These are phyloP conservation scores for Leucoagaricus sp. DNA, from an alignment of 1,284 basidiomycete species.

Conservation along the genomic window DNA sequence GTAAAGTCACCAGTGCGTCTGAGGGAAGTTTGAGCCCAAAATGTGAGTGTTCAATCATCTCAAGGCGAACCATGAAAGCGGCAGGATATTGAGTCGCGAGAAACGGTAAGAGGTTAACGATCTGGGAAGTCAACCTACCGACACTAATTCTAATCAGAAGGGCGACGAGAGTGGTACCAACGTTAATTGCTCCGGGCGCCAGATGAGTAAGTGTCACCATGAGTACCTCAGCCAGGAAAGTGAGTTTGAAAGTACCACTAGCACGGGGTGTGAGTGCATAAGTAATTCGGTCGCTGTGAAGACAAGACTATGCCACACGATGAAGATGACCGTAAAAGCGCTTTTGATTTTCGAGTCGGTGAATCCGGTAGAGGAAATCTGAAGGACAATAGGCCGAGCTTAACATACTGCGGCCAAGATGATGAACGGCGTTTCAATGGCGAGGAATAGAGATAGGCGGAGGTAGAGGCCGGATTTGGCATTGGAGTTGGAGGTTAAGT, in stretches of 20 bases:
- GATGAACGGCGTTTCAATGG: constrained; percentile 6
- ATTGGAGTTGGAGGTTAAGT: too few relatives aligned
- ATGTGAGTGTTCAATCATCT: neutral
- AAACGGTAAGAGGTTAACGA: neutral
- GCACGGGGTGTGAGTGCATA: neutral
- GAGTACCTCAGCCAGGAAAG: constrained; percentile 8
- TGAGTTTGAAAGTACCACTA: constrained; percentile 7
- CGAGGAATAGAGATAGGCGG: neutral
- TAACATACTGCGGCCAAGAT: neutral
- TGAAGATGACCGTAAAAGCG: constrained; percentile 13
- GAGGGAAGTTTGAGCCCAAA: neutral
- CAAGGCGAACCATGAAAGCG: constrained; percentile 6
- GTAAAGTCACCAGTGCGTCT: neutral
- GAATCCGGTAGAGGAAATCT: neutral
- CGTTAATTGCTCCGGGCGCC: constrained; percentile 9
- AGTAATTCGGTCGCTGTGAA: neutral
- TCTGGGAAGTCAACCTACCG: neutral
- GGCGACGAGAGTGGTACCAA: constrained; percentile 3
- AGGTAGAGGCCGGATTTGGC: too few relatives aligned
- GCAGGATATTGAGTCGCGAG: neutral
- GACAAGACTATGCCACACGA: constrained; percentile 9
- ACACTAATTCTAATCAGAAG: neutral
- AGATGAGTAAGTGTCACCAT: constrained; percentile 5
- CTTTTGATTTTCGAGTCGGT: constrained; percentile 10
- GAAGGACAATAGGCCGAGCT: constrained; percentile 1